Conservation (phyloP, 192 early-diverging fungal genomes). For the Polychytrium aggregatum region DNA sequence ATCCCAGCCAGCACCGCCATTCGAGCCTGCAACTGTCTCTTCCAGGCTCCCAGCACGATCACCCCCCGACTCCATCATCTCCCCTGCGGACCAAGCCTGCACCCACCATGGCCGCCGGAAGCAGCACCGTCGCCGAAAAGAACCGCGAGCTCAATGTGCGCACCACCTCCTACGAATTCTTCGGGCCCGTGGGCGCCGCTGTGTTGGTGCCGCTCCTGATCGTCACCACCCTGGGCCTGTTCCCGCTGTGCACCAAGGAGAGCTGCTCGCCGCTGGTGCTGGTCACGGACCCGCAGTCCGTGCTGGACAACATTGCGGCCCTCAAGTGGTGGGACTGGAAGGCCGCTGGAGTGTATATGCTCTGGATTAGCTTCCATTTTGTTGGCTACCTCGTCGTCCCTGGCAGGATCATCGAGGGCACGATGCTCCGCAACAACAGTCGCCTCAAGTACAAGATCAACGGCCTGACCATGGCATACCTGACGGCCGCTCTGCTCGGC, state of each 20-base stretch:
- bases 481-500: conserved; percentile 32
- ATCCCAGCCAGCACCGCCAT: too few relatives aligned
- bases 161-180: conserved; percentile 72
- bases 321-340: background rate
- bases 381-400: conserved; percentile 58
- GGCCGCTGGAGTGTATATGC: background rate
- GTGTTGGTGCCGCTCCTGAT: conserved; percentile 16
- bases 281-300: conserved; percentile 2
- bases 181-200: conserved; percentile 29
- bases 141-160: conserved; percentile 7
- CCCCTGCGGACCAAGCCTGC: too few relatives aligned
- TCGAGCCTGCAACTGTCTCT: too few relatives aligned
- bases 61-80: too few relatives aligned
- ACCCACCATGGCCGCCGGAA: too few relatives aligned
- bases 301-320: background rate
- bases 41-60: too few relatives aligned
- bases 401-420: conserved; percentile 51
- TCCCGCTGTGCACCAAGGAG: conserved; percentile 7
- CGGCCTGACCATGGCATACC: conserved; percentile 21
- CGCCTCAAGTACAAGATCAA: conserved; percentile 78
- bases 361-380: conserved; percentile 63
- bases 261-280: conserved; percentile 16
- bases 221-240: conserved; percentile 2
- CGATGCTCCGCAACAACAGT: conserved; percentile 55
- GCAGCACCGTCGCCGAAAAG: too few relatives aligned